These are phyloP conservation scores for Datura wrightii DNA, from an alignment of 257 asterid genomes.

Conservation along the genomic window DNA sequence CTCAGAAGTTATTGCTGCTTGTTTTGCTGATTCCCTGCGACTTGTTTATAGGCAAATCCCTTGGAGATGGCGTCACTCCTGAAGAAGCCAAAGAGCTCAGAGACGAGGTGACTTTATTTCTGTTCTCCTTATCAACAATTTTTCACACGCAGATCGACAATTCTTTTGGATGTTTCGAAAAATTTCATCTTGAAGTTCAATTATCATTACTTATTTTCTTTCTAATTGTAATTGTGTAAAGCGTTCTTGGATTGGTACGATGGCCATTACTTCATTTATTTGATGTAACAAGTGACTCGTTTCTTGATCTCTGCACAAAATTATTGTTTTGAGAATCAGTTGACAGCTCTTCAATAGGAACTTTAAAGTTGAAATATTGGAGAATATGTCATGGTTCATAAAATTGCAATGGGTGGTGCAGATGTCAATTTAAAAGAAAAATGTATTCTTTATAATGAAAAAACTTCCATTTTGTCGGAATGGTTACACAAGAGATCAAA, in stretches of 20 bases:
- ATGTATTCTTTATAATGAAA: background rate
- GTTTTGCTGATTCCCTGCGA: constrained; percentile 50
- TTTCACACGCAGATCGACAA: constrained; percentile 25
- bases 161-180: background rate
- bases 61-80: constrained; percentile 78
- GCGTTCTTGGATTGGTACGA: background rate
- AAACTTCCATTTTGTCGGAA: background rate
- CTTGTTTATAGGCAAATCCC: constrained; percentile 45
- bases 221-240: background rate
- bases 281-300: background rate
- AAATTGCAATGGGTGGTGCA: background rate
- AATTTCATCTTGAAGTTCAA: background rate
- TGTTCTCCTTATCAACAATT: background rate
- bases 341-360: background rate
- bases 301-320: background rate
- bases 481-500: background rate
- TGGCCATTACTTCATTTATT: background rate
- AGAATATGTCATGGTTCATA: background rate
- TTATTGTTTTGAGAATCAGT: background rate
- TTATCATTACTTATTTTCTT: background rate
- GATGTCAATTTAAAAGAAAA: background rate
- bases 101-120: constrained; percentile 68
- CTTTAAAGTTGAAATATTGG: background rate
- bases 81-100: constrained; percentile 83
- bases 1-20: constrained; percentile 51